Evolutionary conservation across 805 yeast species (phyloP).

Genomic region (Brettanomyces anomalus): DNA sequence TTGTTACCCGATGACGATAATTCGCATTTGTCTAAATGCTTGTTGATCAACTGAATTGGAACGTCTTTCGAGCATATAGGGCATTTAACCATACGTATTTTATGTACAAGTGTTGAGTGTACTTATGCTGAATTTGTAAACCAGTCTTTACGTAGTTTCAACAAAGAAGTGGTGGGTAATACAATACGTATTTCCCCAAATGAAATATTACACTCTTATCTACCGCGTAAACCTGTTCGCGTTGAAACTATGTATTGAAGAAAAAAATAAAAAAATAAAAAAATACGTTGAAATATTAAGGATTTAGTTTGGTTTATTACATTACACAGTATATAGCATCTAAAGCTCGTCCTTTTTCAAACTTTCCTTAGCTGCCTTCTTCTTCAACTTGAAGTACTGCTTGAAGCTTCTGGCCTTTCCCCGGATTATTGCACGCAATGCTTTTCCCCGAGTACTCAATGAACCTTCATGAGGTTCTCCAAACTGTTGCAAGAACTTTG

Average conservation of each 20-base stretch:
- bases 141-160: not conserved
- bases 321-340: too few relatives aligned
- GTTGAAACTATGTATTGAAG: too few relatives aligned
- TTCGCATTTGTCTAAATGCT: constrained; percentile 27
- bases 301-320: too few relatives aligned
- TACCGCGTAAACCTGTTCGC: too few relatives aligned
- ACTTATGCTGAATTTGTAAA: too few relatives aligned
- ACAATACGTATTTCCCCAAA: too few relatives aligned
- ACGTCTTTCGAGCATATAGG: constrained; percentile 26
- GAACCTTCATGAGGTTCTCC: constrained; percentile 29
- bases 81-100: constrained; percentile 22
- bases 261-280: too few relatives aligned
- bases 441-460: constrained; percentile 16
- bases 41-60: constrained; percentile 21
- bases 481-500: constrained; percentile 23
- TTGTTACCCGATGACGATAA: not conserved
- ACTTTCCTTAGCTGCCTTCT: not conserved
- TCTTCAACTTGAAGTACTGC: constrained; percentile 8
- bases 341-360: too few relatives aligned
- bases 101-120: not conserved
- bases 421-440: constrained; percentile 14
- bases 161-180: not conserved
- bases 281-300: too few relatives aligned
- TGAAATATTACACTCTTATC: too few relatives aligned
- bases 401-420: constrained; percentile 17